These are phyloP conservation scores for Kuraishia hungarica DNA, from an alignment of 805 yeast genomes.

Conservation along the genomic window DNA sequence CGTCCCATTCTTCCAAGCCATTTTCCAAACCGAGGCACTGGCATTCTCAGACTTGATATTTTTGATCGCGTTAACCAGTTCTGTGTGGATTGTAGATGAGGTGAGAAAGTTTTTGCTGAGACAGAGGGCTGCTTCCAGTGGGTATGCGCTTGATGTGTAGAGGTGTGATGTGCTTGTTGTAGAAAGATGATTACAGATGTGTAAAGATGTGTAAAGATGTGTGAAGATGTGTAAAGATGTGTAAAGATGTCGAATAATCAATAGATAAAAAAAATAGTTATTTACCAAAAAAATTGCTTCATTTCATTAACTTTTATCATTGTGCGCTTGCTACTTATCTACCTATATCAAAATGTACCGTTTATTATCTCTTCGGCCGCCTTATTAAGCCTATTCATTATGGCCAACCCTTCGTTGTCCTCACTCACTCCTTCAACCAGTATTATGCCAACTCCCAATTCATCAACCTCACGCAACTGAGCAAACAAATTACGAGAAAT, in stretches of 20 bases:
- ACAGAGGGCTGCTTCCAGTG: background rate
- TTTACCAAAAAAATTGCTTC: background rate
- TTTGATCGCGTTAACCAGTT: slow-evolving; percentile 56
- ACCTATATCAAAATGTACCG: background rate
- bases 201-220: too few species aligned
- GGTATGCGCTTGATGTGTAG: slow-evolving; percentile 3
- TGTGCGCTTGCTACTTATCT: too few species aligned
- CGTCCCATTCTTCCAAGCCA: slow-evolving; percentile 82
- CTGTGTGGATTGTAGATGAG: slow-evolving; percentile 85
- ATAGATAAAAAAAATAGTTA: background rate
- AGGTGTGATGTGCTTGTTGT: background rate
- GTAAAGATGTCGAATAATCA: background rate
- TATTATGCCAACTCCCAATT: slow-evolving; percentile 54
- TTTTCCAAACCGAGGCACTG: slow-evolving; percentile 93
- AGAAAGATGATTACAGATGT: background rate
- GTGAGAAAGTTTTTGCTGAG: slow-evolving; percentile 42
- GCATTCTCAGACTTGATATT: slow-evolving; percentile 59
- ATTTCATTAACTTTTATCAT: background rate
- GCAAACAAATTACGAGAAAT: slow-evolving; percentile 74
- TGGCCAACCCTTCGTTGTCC: slow-evolving; percentile 78
- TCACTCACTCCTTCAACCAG: slow-evolving; percentile 80
- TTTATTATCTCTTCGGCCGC: slow-evolving; percentile 53
- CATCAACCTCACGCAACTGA: slow-evolving; percentile 68
- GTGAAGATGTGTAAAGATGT: too few species aligned
- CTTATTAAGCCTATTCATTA: slow-evolving; percentile 83